Conservation (phyloP, 768 basidiomycete genomes). For the Tricholoma hemisulphureum region DNA sequence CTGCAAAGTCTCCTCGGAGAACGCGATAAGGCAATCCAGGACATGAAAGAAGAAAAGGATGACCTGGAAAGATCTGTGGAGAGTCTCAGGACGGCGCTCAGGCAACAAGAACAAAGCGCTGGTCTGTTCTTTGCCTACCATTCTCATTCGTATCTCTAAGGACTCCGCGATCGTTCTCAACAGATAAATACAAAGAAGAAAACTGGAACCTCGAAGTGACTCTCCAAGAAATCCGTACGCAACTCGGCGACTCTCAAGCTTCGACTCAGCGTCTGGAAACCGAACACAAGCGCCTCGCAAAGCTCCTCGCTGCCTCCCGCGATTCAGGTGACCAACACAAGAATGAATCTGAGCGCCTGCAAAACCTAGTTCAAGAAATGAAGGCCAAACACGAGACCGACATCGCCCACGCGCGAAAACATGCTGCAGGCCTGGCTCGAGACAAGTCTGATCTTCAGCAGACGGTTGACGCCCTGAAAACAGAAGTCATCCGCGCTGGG, state of each 20-base stretch:
- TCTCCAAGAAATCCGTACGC: slow-evolving; percentile 79
- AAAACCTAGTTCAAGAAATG: slow-evolving; percentile 62
- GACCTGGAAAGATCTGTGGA: slow-evolving; percentile 81
- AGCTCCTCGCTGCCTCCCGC: slow-evolving; percentile 66
- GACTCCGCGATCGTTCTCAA: slow-evolving; percentile 5
- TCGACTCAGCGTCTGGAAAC: slow-evolving; percentile 69
- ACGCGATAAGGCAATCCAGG: slow-evolving; percentile 89
- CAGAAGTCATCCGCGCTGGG: slow-evolving; percentile 65
- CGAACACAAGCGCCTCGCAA: slow-evolving; percentile 80
- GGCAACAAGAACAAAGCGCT: slow-evolving; percentile 76
- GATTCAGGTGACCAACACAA: slow-evolving; percentile 83
- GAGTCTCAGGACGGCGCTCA: slow-evolving; percentile 66
- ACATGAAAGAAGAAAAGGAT: slow-evolving; percentile 90
- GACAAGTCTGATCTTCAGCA: slow-evolving; percentile 93
- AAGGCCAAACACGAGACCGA: slow-evolving; percentile 94
- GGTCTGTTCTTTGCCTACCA: slow-evolving; percentile 43
- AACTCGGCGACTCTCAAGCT: slow-evolving; percentile 64
- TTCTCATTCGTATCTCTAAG: slow-evolving; percentile 3
- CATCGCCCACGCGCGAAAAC: slow-evolving; percentile 85
- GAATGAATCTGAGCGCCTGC: slow-evolving; percentile 77
- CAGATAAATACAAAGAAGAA: slow-evolving; percentile 96
- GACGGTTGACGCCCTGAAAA: slow-evolving; percentile 71
- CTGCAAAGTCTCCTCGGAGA: slow-evolving; percentile 89
- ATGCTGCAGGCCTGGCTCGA: slow-evolving; percentile 81
- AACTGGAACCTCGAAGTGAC: slow-evolving; percentile 98